Evolutionary conservation across 257 asterid genomes (phyloP).

Genomic region (Cruciata laevipes): DNA sequence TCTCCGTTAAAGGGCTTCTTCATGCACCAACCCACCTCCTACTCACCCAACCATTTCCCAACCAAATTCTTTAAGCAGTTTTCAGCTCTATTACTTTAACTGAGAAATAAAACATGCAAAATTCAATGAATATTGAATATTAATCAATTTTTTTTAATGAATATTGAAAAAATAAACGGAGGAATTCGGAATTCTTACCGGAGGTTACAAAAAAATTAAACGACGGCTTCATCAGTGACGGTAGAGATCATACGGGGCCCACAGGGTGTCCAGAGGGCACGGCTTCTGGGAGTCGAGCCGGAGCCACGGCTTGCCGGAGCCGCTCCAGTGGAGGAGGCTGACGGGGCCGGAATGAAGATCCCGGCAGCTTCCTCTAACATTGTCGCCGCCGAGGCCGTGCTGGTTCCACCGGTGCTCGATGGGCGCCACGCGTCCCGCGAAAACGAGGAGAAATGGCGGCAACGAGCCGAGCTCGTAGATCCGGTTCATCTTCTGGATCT

Average conservation of each 20-base stretch:
- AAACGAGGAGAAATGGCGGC: conserved; percentile 74
- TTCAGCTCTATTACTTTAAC: background rate
- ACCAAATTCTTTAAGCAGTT: background rate
- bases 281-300: conserved; percentile 72
- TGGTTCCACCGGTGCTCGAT: conserved; percentile 94
- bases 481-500: conserved; percentile 72
- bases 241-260: conserved; percentile 82
- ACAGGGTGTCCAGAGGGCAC: conserved; percentile 68
- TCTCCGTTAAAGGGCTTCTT: background rate
- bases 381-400: conserved; percentile 89
- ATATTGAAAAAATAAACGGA: conserved; percentile 7
- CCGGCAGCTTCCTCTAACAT: conserved; percentile 80
- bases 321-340: conserved; percentile 97
- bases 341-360: conserved; percentile 84
- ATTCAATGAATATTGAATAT: background rate
- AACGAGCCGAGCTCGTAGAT: conserved; percentile 88
- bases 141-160: background rate
- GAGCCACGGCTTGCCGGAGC: conserved; percentile 87
- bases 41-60: background rate
- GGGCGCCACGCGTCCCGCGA: conserved; percentile 91
- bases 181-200: conserved; percentile 61
- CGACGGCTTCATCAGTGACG: conserved; percentile 17
- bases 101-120: background rate
- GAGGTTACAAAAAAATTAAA: conserved; percentile 9
- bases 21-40: background rate